phyloP scores from a whole-genome alignment of 805 yeast genomes.

The Myxozyma mucilagina region DNA sequence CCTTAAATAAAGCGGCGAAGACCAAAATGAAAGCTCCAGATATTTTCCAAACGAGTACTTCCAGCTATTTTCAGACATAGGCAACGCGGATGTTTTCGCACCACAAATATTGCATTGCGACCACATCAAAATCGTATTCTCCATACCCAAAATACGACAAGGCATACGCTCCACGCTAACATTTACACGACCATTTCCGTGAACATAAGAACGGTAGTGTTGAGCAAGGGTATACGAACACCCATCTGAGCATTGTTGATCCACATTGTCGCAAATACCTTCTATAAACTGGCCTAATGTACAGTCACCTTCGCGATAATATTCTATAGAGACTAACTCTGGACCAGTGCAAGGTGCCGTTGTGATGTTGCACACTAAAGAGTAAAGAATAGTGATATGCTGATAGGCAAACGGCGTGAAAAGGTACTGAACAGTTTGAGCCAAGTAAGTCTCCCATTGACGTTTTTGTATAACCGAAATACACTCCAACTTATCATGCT shows the following conservation, averaged over 20 bases:
- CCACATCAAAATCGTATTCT: slow-evolving; percentile 82
- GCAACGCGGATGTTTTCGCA: slow-evolving; percentile 69
- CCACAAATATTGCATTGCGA: slow-evolving; percentile 82
- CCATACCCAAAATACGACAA: slow-evolving; percentile 58
- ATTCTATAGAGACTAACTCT: slow-evolving; percentile 76
- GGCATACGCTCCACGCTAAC: slow-evolving; percentile 66
- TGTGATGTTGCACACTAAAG: slow-evolving; percentile 77
- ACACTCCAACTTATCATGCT: slow-evolving; percentile 36
- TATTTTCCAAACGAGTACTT: slow-evolving; percentile 92
- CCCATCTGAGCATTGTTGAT: slow-evolving; percentile 70
- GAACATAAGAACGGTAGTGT: slow-evolving; percentile 85
- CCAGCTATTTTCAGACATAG: slow-evolving; percentile 85
- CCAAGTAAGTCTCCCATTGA: slow-evolving; percentile 68
- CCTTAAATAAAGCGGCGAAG: slow-evolving; percentile 53
- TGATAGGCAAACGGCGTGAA: slow-evolving; percentile 75
- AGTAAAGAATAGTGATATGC: slow-evolving; percentile 71
- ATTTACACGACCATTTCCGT: slow-evolving; percentile 80
- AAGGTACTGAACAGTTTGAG: slow-evolving; percentile 52
- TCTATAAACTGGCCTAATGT: slow-evolving; percentile 89
- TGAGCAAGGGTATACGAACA: slow-evolving; percentile 71
- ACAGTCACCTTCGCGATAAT: slow-evolving; percentile 86
- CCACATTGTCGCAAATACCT: slow-evolving; percentile 67
- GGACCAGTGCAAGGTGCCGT: slow-evolving; percentile 96
- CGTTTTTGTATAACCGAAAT: slow-evolving; percentile 44
- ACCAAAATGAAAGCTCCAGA: slow-evolving; percentile 82